These are phyloP conservation scores for Talaromyces stipitatus DNA, from an alignment of 495 filamentous ascomycete genomes.

Conservation along the genomic window DNA sequence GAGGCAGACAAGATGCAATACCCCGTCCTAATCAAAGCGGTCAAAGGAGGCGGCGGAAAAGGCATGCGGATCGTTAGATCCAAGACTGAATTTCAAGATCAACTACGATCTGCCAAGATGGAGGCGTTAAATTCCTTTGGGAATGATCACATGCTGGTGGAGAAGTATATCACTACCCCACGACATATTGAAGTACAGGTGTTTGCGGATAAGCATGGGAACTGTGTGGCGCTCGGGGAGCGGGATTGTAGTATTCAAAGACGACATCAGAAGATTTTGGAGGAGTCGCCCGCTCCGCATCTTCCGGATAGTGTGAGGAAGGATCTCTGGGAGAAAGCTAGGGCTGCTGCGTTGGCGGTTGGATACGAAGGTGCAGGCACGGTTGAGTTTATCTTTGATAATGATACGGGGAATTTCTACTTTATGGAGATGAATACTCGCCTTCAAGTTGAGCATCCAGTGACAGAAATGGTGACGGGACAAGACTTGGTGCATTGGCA, in stretches of 20 bases:
- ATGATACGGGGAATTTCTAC: constrained; percentile 86
- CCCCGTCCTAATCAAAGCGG: constrained; percentile 92
- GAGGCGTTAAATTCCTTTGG: constrained; percentile 91
- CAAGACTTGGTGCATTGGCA: constrained; percentile 96
- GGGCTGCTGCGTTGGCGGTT: constrained; percentile 82
- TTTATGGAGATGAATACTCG: constrained; percentile 99
- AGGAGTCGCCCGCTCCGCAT: constrained; percentile 90
- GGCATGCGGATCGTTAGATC: constrained; percentile 92
- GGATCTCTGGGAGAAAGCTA: constrained; percentile 90
- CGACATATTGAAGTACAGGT: constrained; percentile 97
- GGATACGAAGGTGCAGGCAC: constrained; percentile 95
- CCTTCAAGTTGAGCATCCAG: constrained; percentile 94
- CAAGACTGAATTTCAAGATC: constrained; percentile 69
- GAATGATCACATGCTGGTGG: constrained; percentile 91
- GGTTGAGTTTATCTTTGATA: constrained; percentile 98
- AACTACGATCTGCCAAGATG: constrained; percentile 79
- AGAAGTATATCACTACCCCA: constrained; percentile 92
- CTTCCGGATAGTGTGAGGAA: constrained; percentile 70
- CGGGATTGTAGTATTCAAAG: constrained; percentile 82
- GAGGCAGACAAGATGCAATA: constrained; percentile 79
- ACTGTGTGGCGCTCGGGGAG: constrained; percentile 77
- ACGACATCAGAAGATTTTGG: constrained; percentile 93
- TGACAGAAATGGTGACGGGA: constrained; percentile 94
- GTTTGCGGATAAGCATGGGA: constrained; percentile 86
- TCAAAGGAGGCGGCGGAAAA: constrained; percentile 94